Conservation (phyloP, 805 yeast genomes). For the Tetrapisispora phaffii region DNA sequence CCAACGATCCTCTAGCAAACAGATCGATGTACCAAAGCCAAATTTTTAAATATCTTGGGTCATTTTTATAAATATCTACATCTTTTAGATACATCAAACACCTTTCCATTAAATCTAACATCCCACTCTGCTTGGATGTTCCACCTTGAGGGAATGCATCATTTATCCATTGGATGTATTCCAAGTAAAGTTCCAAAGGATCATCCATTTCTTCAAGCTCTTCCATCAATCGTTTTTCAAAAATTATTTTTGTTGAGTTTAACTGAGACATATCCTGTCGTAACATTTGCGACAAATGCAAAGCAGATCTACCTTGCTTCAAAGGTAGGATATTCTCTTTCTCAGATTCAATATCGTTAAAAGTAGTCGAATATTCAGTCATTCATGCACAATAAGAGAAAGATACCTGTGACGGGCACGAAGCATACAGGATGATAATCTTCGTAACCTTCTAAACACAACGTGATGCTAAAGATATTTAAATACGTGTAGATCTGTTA, state of each 20-base stretch:
- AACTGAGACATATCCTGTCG: slow-evolving; percentile 11
- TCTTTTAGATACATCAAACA: slow-evolving; percentile 64
- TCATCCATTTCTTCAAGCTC: slow-evolving; percentile 63
- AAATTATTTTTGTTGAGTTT: slow-evolving; percentile 2
- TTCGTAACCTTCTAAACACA: no score
- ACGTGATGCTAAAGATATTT: no score
- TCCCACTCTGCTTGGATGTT: slow-evolving; percentile 50
- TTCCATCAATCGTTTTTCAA: slow-evolving; percentile 38
- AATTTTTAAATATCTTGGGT: slow-evolving; percentile 64
- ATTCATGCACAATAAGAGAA: not conserved
- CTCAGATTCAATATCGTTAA: slow-evolving; percentile 44
- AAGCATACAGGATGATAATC: no score
- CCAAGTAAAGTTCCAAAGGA: slow-evolving; percentile 68
- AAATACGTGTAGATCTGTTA: no score
- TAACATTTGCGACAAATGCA: slow-evolving; percentile 39
- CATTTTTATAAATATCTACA: slow-evolving; percentile 61
- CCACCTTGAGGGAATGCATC: slow-evolving; percentile 55
- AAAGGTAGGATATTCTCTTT: slow-evolving; percentile 72
- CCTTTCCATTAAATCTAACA: slow-evolving; percentile 50
- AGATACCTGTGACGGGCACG: not conserved
- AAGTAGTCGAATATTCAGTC: slow-evolving; percentile 21
- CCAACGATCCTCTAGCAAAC: slow-evolving; percentile 34
- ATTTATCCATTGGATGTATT: slow-evolving; percentile 66
- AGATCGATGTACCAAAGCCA: slow-evolving; percentile 71
- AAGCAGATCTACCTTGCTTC: slow-evolving; percentile 59